phyloP scores from a whole-genome alignment of 345 rosid genomes.

The Turnera subulata region DNA sequence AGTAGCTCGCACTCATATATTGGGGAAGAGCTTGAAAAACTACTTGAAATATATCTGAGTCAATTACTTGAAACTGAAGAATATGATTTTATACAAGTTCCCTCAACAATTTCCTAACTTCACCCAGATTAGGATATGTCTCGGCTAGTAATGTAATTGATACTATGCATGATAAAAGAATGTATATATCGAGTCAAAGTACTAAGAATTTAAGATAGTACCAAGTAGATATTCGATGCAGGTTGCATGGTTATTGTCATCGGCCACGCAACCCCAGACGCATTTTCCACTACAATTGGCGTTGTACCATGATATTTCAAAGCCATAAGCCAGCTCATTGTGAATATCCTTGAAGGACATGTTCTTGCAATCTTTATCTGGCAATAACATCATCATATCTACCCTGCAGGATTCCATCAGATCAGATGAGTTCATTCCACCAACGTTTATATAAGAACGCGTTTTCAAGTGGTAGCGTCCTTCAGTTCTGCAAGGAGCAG shows the following conservation, averaged over 20 bases:
- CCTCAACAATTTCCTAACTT: no score
- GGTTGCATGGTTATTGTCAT: not conserved
- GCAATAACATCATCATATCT: conserved; percentile 1
- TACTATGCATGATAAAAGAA: no score
- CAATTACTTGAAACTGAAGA: no score
- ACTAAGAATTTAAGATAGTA: no score
- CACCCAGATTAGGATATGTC: no score
- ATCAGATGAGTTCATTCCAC: not conserved
- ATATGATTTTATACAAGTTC: no score
- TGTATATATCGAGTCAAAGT: no score
- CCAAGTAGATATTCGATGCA: not conserved
- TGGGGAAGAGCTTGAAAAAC: no score
- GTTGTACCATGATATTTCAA: conserved; percentile 17
- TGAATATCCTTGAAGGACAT: conserved; percentile 3
- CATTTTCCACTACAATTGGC: not conserved
- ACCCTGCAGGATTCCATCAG: conserved; percentile 5
- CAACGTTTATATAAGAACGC: not conserved
- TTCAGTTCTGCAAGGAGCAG: conserved; percentile 1
- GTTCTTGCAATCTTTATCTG: not conserved
- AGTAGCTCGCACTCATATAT: no score
- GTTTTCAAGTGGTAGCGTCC: not conserved
- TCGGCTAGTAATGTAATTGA: no score
- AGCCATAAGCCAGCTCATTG: conserved; percentile 8
- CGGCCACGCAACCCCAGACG: not conserved
- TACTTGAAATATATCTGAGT: no score